Conservation (phyloP, 306 rosid genomes). For the Glycine tomentella region DNA sequence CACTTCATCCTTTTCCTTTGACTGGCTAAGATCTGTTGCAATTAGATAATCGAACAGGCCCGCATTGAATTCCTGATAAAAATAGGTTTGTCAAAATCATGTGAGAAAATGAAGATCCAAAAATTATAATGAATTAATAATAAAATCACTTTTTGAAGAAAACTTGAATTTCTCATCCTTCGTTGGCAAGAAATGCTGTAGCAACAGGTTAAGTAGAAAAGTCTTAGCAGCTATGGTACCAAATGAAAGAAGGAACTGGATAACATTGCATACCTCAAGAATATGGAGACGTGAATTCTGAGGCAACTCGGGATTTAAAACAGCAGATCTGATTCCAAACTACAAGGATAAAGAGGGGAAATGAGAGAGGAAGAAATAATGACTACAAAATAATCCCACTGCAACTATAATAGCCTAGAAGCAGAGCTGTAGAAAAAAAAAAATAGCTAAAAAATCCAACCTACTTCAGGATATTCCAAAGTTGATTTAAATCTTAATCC, state of each 20-base stretch:
- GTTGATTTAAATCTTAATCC: conserved; percentile 15
- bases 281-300: conserved; percentile 98
- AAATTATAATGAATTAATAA: conserved; percentile 21
- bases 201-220: conserved; percentile 16
- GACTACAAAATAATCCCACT: conserved; percentile 32
- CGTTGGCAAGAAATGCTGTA: conserved; percentile 36
- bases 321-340: conserved; percentile 97
- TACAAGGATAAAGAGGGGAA: conserved; percentile 47
- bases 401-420: conserved; percentile 14
- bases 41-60: conserved; percentile 96
- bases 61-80: conserved; percentile 95
- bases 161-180: conserved; percentile 35
- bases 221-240: conserved; percentile 5
- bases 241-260: conserved; percentile 19
- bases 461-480: conserved; percentile 22
- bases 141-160: not conserved
- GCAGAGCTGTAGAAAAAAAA: conserved; percentile 9
- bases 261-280: conserved; percentile 73
- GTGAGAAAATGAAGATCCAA: conserved; percentile 23
- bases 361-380: not conserved
- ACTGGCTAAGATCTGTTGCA: conserved; percentile 84
- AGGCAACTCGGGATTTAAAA: conserved; percentile 95
- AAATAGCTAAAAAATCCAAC: not conserved
- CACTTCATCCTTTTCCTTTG: conserved; percentile 73
- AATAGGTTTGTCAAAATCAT: conserved; percentile 38